Conservation (phyloP, 2,329 filamentous ascomycete species). For the Colletotrichum sansevieriae region DNA sequence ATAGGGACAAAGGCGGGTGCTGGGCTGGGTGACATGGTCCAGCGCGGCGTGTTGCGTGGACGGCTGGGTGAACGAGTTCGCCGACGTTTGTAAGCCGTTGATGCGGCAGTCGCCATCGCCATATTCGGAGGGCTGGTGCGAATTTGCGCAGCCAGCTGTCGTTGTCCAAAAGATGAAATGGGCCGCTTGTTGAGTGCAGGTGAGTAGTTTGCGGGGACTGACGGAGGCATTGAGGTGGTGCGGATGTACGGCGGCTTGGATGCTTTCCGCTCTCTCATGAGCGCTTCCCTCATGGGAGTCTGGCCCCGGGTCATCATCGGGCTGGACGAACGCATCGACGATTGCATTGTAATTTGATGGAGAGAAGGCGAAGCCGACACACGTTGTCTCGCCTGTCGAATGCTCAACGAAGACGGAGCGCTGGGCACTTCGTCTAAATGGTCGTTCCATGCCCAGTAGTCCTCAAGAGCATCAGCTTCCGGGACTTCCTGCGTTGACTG, state of each 20-base stretch:
- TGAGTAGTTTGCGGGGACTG: constrained; percentile 54
- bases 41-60: constrained; percentile 67
- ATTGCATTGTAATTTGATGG: constrained; percentile 53
- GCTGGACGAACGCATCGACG: constrained; percentile 53
- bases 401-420: constrained; percentile 57
- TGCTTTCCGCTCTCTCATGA: constrained; percentile 55
- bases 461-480: constrained; percentile 72
- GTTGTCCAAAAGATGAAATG: constrained; percentile 58
- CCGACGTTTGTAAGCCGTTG: constrained; percentile 57
- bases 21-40: constrained; percentile 64
- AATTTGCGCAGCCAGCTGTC: constrained; percentile 29
- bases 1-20: constrained; percentile 49
- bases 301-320: constrained; percentile 54
- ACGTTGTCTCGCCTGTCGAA: constrained; percentile 57
- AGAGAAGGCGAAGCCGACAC: constrained; percentile 59
- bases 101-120: background rate
- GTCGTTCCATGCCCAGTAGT: constrained; percentile 77
- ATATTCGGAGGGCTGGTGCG: constrained; percentile 48
- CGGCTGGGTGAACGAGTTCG: constrained; percentile 70
- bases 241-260: constrained; percentile 64
- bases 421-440: constrained; percentile 70
- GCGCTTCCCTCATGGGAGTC: constrained; percentile 54
- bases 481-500: constrained; percentile 58
- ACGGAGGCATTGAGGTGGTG: constrained; percentile 65
- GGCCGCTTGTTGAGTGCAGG: constrained; percentile 59